Evolutionary conservation across 805 yeast genomes (phyloP), one percentile per base, ranked within the genome.

Genomic region (Candida manassasensis): DNA sequence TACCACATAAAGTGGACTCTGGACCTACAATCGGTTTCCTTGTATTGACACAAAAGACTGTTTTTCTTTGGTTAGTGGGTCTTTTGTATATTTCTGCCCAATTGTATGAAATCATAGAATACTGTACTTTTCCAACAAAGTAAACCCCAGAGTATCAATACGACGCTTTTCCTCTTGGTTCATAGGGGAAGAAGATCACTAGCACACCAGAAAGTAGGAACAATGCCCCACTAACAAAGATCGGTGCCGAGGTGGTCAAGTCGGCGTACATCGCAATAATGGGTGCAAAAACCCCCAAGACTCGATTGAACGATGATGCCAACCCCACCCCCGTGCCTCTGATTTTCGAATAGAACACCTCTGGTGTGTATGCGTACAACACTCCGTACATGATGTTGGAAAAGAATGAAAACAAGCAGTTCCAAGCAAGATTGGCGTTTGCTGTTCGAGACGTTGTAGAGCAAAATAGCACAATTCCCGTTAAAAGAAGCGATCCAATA

Each of bases 311-410:
- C 5, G 76, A 75, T n/a, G 81, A 66, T 6, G 79, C 73, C 12
- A 79, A 44, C 3, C 82, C 81, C 28, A 73, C 71, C 30, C 81
- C 84, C 1, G 84, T 78, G 11, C 79, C 79, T 40, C 69, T 47
- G 25, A 61, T 54, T 34, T 52, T 56, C 1, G 68, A 49, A 26
- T 79, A 79, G 53, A 79, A 68, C 16, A 75, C 73, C 49, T 79
- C 83, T 0, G 84, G 85, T 3, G 84, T 77, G 49, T 76, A 78
- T 4, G 84, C 84, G 47, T 77, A 79, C 14, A 79, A 55, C 15
- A 74, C 71, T 4, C 79, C 81, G 50, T 75, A 78, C 66, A 64
- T 61, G 31, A 76, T 61, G 52, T 73, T 75, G 13, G 81, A 74
- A 22, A 71, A 70, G 38, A 63, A 60, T 29, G 56, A 56, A 46